These are phyloP conservation scores for Talaromyces sp. DNA, from an alignment of 2,329 filamentous ascomycete genomes.

Conservation along the genomic window DNA sequence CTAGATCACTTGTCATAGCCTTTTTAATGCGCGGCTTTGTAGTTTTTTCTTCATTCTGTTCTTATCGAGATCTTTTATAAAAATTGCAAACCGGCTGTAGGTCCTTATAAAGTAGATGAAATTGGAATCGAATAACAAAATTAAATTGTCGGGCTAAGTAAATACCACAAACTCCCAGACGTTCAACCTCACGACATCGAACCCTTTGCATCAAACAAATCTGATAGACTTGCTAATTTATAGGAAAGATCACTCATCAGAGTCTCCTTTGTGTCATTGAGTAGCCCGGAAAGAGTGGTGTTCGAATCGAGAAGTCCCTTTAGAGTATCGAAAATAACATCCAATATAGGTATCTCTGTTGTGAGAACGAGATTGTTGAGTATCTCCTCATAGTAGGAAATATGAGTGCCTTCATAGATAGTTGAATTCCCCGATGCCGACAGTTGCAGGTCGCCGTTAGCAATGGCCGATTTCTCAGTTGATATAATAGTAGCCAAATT, in stretches of 20 bases:
- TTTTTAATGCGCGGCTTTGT: background rate
- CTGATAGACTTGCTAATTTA: background rate
- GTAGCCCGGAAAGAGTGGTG: background rate
- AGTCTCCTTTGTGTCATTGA: background rate
- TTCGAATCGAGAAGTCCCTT: slow-evolving; percentile 15
- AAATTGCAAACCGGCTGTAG: background rate
- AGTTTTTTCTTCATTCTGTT: too few relatives aligned
- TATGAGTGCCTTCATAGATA: slow-evolving; percentile 38
- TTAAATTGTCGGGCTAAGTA: background rate
- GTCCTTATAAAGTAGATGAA: background rate
- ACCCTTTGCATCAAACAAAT: background rate
- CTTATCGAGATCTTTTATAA: background rate
- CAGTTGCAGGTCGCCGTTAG: slow-evolving; percentile 38
- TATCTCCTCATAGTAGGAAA: slow-evolving; percentile 42
- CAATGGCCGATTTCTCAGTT: slow-evolving; percentile 33
- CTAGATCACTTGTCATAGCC: background rate
- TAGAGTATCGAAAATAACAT: slow-evolving; percentile 30
- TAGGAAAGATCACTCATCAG: background rate
- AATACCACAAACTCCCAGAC: background rate
- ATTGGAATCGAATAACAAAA: background rate
- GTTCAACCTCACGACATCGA: background rate
- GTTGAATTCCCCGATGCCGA: slow-evolving; percentile 40
- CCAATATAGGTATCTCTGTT: slow-evolving; percentile 34
- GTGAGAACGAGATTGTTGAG: slow-evolving; percentile 36
- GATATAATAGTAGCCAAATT: slow-evolving; percentile 40